These are phyloP conservation scores for Ophiostoma piceae DNA, from an alignment of 2,329 filamentous ascomycete genomes.

Conservation along the genomic window DNA sequence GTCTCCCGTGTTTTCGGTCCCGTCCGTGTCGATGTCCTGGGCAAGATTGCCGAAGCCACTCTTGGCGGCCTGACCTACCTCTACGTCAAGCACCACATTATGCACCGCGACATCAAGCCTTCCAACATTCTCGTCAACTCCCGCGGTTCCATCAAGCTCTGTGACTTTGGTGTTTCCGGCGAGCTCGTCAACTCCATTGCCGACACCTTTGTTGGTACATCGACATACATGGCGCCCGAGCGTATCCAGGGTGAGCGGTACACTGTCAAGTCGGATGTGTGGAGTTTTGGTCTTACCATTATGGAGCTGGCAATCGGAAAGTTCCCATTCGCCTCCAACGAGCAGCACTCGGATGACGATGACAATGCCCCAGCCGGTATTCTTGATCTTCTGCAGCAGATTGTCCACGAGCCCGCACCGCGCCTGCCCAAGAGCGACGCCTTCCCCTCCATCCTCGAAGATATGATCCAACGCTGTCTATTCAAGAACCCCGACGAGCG, in stretches of 20 bases:
- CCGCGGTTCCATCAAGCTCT: slow-evolving; percentile 88
- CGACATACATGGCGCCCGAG: slow-evolving; percentile 98
- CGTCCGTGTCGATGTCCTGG: slow-evolving; percentile 89
- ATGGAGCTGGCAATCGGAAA: slow-evolving; percentile 98
- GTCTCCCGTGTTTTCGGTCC: slow-evolving; percentile 94
- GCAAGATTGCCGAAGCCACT: slow-evolving; percentile 95
- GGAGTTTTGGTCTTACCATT: slow-evolving; percentile 91
- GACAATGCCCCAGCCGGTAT: slow-evolving; percentile 89
- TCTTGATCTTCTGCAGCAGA: slow-evolving; percentile 90
- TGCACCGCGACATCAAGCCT: slow-evolving; percentile 98
- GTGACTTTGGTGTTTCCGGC: slow-evolving; percentile 97
- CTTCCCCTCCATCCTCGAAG: slow-evolving; percentile 88
- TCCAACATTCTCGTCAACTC: slow-evolving; percentile 98
- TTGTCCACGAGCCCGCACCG: slow-evolving; percentile 92
- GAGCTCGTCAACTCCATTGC: slow-evolving; percentile 97
- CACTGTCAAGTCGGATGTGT: slow-evolving; percentile 96
- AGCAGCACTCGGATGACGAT: slow-evolving; percentile 62
- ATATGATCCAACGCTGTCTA: slow-evolving; percentile 95
- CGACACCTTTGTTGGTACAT: slow-evolving; percentile 96
- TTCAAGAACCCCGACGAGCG: slow-evolving; percentile 83
- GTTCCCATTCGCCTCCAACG: slow-evolving; percentile 82
- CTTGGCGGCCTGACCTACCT: slow-evolving; percentile 91
- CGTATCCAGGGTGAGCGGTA: slow-evolving; percentile 96
- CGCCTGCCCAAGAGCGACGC: slow-evolving; percentile 94
- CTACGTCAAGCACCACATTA: slow-evolving; percentile 92